Evolutionary conservation across 306 rosid species (phyloP).

Genomic region (Erythrophleum fordii): DNA sequence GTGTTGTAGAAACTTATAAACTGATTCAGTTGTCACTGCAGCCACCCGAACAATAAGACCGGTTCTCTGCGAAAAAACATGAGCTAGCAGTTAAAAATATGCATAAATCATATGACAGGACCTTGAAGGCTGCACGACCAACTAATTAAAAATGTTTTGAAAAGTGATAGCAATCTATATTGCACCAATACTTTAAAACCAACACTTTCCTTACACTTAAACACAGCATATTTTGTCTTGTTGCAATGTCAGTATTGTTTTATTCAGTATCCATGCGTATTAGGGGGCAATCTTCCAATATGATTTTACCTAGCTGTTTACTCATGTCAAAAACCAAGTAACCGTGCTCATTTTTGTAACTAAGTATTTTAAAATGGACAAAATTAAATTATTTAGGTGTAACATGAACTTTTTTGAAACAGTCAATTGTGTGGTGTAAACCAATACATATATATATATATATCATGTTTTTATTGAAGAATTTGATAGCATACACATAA

Average conservation of each 20-base stretch:
- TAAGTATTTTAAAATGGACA: neutral
- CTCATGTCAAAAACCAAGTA: neutral
- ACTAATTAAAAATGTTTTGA: neutral
- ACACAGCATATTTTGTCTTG: too few relatives aligned
- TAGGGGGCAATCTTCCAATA: neutral
- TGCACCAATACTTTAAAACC: neutral
- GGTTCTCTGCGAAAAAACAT: conserved; percentile 55
- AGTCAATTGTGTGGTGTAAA: neutral
- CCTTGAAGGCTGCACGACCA: neutral
- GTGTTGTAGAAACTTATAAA: conserved; percentile 69
- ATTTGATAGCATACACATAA: too few relatives aligned
- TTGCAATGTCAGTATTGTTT: too few relatives aligned
- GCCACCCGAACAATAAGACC: conserved; percentile 86
- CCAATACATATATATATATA: too few relatives aligned
- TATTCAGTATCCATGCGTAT: too few relatives aligned
- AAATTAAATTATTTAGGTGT: neutral
- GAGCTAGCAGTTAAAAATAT: conserved; percentile 11
- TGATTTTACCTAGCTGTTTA: neutral
- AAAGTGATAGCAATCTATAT: neutral
- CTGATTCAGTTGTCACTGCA: conserved; percentile 84
- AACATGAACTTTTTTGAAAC: neutral
- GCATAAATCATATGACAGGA: conserved; percentile 7
- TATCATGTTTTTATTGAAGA: neutral
- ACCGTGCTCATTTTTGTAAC: too few relatives aligned
- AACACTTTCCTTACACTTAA: neutral